These are phyloP conservation scores for Epichloe amarillans DNA, from an alignment of 2,329 filamentous ascomycete species.

Conservation along the genomic window DNA sequence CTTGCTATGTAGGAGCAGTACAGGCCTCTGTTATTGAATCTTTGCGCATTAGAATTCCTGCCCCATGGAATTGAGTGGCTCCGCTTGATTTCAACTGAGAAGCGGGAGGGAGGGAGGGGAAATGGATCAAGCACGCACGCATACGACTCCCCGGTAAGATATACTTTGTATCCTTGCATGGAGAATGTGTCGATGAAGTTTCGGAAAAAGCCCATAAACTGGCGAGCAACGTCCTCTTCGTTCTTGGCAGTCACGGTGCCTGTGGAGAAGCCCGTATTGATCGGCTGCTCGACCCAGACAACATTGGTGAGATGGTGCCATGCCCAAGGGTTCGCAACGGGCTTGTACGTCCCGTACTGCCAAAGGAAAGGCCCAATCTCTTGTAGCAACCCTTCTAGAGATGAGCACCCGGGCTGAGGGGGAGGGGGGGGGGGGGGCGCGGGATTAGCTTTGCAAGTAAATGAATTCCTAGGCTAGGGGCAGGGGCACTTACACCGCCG, in stretches of 20 bases:
- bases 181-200: slow-evolving; percentile 61
- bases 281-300: slow-evolving; percentile 59
- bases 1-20: slow-evolving; percentile 57
- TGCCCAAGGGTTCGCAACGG: slow-evolving; percentile 52
- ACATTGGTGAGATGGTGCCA: slow-evolving; percentile 42
- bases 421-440: no score
- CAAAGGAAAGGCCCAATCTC: slow-evolving; percentile 65
- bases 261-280: slow-evolving; percentile 54
- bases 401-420: slow-evolving; percentile 38
- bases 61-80: no score
- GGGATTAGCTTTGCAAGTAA: background rate
- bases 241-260: slow-evolving; percentile 50
- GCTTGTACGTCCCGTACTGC: slow-evolving; percentile 56
- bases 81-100: no score
- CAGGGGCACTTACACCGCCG: slow-evolving; percentile 27
- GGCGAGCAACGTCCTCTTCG: slow-evolving; percentile 51
- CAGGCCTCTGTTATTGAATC: slow-evolving; percentile 24
- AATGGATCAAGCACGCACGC: slow-evolving; percentile 15
- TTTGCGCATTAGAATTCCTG: background rate
- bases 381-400: slow-evolving; percentile 55
- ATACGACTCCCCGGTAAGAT: slow-evolving; percentile 59
- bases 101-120: no score
- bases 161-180: slow-evolving; percentile 54
- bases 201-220: slow-evolving; percentile 68
- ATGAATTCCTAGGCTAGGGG: no score